A percentile compares a stretch with the other conserved stretches of the same genome.
These are phyloP conservation scores for Candida succiphila DNA, from an alignment of 805 yeast genomes.

Conservation along the genomic window DNA sequence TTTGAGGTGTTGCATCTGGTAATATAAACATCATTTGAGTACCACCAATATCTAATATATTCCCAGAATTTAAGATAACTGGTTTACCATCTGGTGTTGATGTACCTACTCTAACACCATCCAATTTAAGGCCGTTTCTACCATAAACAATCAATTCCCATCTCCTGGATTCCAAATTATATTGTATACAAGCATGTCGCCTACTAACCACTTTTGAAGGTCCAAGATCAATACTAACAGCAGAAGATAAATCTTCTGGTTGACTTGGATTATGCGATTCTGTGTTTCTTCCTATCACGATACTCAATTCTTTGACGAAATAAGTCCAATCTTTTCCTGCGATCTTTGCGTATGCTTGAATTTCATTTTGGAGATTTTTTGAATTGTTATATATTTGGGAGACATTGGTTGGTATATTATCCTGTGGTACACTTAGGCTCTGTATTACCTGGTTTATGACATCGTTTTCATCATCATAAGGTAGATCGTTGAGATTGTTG, in stretches of 20 bases:
- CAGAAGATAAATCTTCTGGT: conserved; percentile 1
- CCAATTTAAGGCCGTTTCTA: conserved; percentile 89
- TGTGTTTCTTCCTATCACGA: conserved; percentile 84
- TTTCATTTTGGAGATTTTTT: conserved; percentile 58
- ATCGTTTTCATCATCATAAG: conserved; percentile 50
- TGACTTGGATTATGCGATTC: conserved; percentile 14
- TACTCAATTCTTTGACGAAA: conserved; percentile 69
- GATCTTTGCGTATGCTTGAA: conserved; percentile 96
- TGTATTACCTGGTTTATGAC: conserved; percentile 68
- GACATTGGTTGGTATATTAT: conserved; percentile 54
- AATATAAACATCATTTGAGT: conserved; percentile 98
- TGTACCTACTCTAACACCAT: conserved; percentile 44
- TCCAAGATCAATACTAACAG: conserved; percentile 80
- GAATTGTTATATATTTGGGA: conserved; percentile 67
- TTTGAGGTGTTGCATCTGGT: conserved; percentile 77
- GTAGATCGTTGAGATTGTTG: conserved; percentile 2
- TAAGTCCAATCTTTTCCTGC: conserved; percentile 93
- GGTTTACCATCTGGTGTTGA: conserved; percentile 26
- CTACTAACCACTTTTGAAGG: conserved; percentile 97
- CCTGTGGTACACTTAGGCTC: conserved; percentile 59
- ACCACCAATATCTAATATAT: conserved; percentile 88
- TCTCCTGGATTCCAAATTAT: conserved; percentile 59
- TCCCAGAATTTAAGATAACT: conserved; percentile 71
- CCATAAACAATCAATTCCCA: conserved; percentile 87
- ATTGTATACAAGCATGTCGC: conserved; percentile 76